Evolutionary conservation across 495 filamentous ascomycete genomes (phyloP).

Genomic region (Penicillium fimorum): DNA sequence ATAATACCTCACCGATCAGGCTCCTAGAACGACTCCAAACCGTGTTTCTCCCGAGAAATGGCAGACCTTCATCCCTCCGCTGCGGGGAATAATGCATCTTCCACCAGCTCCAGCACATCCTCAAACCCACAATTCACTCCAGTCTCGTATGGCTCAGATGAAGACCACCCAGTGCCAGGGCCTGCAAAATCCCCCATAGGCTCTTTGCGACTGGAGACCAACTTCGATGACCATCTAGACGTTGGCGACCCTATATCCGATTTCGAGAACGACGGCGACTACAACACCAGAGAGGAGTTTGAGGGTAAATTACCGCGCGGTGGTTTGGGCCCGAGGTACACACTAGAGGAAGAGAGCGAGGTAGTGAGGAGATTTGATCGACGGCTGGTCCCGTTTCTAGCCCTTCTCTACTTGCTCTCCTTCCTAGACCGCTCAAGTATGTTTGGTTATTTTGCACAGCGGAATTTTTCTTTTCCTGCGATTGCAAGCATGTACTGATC

Average conservation of each 20-base stretch:
- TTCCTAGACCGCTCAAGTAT: constrained; percentile 78
- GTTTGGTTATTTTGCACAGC: constrained; percentile 18
- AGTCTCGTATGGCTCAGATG: constrained; percentile 35
- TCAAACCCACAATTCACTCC: constrained; percentile 38
- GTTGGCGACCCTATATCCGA: constrained; percentile 23
- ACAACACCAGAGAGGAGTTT: constrained; percentile 34
- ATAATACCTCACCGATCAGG: background rate
- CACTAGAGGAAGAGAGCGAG: constrained; percentile 67
- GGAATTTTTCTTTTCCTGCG: background rate
- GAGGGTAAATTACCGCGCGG: constrained; percentile 20
- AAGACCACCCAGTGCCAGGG: constrained; percentile 15
- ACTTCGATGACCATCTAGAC: constrained; percentile 28
- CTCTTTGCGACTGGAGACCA: constrained; percentile 35
- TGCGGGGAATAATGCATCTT: constrained; percentile 29
- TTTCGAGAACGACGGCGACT: constrained; percentile 27
- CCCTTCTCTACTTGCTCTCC: constrained; percentile 75
- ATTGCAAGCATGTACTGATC: constrained; percentile 8
- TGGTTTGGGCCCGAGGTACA: constrained; percentile 49
- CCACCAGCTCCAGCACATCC: constrained; percentile 30
- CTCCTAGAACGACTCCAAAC: background rate
- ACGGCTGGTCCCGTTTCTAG: constrained; percentile 74
- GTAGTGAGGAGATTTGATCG: constrained; percentile 74
- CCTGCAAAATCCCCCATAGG: constrained; percentile 20
- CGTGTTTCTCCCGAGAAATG: constrained; percentile 20
- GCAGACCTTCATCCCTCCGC: constrained; percentile 26